Evolutionary conservation across 31 red algal genomes (phyloP).

Genomic region (Asparagopsis taxiformis): DNA sequence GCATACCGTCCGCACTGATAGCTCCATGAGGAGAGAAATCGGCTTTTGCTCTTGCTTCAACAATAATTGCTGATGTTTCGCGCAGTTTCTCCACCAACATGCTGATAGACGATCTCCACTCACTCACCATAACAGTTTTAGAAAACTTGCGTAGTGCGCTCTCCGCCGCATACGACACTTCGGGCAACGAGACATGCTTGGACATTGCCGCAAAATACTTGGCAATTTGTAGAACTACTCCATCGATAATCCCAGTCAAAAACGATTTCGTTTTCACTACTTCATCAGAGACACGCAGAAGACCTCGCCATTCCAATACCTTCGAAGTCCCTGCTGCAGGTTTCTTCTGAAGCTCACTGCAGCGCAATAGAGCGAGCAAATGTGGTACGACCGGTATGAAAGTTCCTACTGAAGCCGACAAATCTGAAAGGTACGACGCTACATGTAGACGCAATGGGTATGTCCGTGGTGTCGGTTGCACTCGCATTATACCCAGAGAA

Average conservation of each 20-base stretch:
- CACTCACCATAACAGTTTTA: constrained; percentile 33
- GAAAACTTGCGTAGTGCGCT: constrained; percentile 53
- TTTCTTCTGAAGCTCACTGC: constrained; percentile 74
- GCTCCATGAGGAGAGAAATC: constrained; percentile 76
- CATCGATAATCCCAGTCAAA: constrained; percentile 66
- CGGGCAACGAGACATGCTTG: constrained; percentile 83
- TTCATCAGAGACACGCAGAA: constrained; percentile 59
- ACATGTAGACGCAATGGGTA: constrained; percentile 81
- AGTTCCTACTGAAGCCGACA: constrained; percentile 42
- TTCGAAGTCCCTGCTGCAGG: constrained; percentile 34
- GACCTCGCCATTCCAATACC: constrained; percentile 77
- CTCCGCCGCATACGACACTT: constrained; percentile 56
- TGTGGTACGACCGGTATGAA: constrained; percentile 77
- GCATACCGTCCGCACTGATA: constrained; percentile 45
- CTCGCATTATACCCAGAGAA: constrained; percentile 64
- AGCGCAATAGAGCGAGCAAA: constrained; percentile 62
- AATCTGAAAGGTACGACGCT: constrained; percentile 64
- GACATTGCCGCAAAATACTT: constrained; percentile 59
- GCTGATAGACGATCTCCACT: constrained; percentile 47
- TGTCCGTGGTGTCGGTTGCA: constrained; percentile 61
- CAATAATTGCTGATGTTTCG: constrained; percentile 39
- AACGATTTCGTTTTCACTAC: constrained; percentile 69
- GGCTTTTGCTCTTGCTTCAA: constrained; percentile 38
- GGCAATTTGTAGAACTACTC: constrained; percentile 63
- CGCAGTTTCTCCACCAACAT: constrained; percentile 62